Evolutionary conservation across 495 filamentous ascomycete genomes (phyloP), one percentile per base, ranked within the genome.

Genomic region (Talaromyces proteolyticus): DNA sequence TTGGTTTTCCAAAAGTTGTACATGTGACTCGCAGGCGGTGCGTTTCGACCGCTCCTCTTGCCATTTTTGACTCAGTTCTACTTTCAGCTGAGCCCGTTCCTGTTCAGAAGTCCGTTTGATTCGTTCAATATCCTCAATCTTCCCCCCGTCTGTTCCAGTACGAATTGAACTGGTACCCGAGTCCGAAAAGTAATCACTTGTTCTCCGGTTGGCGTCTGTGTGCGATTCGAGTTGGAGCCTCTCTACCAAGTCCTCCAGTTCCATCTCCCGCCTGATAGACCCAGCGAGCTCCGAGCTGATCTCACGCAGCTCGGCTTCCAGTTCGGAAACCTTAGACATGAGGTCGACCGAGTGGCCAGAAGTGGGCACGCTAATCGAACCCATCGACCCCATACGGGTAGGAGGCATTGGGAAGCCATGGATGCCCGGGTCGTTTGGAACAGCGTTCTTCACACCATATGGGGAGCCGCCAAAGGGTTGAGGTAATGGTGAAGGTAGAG

Each of bases 171-270:
- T 49, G 42, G 86, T 86, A 41, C 94, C 93, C 1, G 90, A 94
- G 62, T 98, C 93, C 0, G 93, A 98, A 62, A 91, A 98, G 67
- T 98, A 97, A 66, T 98, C 93, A 64, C 93, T 98, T 3, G 90
- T 96, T 46, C 92, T 80, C 61, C 85, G 84, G 52, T 81, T 85
- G 1, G 58, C 58, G 44, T 63, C 50, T 40, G 59, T 44, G 2
- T 79, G 76, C 49, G 81, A 78, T 56, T 95, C 91, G 26, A 80
- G 68, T 65, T 95, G 90, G 57, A 94, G 66, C 49, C 86, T 77
- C 53, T 98, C 93, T 2, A 97, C 83, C 41, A 96, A 69, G 60
- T 98, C 94, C 63, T 98, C 93, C 42, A 98, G 66, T 57, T 98
- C 93, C 85, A 98, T 91, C 73, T 98, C 93, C 55, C 93, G 82